These are phyloP conservation scores for Oryza glaberrima DNA, from an alignment of 176 grass and related monocot species.

Conservation along the genomic window DNA sequence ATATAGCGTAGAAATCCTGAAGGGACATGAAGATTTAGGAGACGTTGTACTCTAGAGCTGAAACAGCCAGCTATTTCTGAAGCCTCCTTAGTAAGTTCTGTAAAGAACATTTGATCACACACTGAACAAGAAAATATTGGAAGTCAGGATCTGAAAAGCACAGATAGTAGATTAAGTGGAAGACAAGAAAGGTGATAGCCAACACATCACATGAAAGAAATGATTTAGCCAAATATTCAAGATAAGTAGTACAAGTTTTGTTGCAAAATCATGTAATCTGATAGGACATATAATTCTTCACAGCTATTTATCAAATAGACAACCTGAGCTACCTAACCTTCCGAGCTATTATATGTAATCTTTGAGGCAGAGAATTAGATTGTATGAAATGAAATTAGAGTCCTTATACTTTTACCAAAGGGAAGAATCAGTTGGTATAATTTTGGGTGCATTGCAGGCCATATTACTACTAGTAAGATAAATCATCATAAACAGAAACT, in stretches of 20 bases:
- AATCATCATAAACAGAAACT: background rate
- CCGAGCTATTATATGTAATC: background rate
- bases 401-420: background rate
- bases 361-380: constrained; percentile 3
- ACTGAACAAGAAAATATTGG: constrained; percentile 45
- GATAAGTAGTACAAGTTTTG: background rate
- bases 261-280: constrained; percentile 9
- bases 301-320: constrained; percentile 17
- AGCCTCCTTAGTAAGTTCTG: constrained; percentile 74
- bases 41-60: constrained; percentile 70
- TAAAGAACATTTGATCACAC: constrained; percentile 78
- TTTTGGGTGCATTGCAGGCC: background rate
- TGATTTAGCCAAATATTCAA: background rate
- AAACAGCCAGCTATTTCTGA: constrained; percentile 84
- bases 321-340: background rate
- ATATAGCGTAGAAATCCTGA: constrained; percentile 62
- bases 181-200: background rate
- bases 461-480: background rate
- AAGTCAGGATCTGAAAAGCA: constrained; percentile 27
- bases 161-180: background rate
- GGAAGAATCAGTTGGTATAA: constrained; percentile 11
- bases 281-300: background rate
- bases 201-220: constrained; percentile 4
- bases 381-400: constrained; percentile 23
- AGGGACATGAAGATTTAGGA: constrained; percentile 76